Evolutionary conservation across 345 rosid species (phyloP).

Genomic region (Pseudoturritis turrita): DNA sequence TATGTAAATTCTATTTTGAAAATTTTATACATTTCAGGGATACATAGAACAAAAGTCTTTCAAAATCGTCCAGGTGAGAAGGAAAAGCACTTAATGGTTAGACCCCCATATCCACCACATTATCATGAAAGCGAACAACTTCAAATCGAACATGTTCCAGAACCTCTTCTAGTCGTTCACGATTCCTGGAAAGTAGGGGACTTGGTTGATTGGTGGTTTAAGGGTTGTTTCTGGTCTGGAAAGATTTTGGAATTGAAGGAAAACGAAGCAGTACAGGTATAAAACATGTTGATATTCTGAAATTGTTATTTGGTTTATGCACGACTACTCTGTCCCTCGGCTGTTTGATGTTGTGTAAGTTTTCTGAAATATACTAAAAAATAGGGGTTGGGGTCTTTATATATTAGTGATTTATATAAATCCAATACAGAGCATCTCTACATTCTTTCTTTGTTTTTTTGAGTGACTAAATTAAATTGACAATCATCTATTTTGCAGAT

Average conservation of each 20-base stretch:
- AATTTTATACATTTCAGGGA: background rate
- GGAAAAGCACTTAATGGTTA: background rate
- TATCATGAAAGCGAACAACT: background rate
- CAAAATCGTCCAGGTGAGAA: background rate
- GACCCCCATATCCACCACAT: slow-evolving; percentile 18
- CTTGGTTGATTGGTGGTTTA: slow-evolving; percentile 18
- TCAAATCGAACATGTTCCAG: background rate
- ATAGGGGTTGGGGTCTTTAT: too few relatives aligned
- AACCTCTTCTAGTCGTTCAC: slow-evolving; percentile 2
- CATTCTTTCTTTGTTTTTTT: background rate
- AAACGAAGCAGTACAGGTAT: background rate
- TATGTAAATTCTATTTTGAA: background rate
- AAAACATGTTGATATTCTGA: background rate
- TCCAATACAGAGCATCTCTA: too few relatives aligned
- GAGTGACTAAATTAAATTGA: background rate
- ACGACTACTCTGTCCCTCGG: background rate
- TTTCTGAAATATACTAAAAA: too few relatives aligned
- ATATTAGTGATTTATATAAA: too few relatives aligned
- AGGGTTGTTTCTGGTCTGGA: slow-evolving; percentile 11
- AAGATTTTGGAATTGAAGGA: background rate
- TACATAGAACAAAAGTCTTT: slow-evolving; percentile 6
- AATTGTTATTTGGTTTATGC: background rate
- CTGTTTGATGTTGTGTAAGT: too few relatives aligned
- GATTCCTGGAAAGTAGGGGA: slow-evolving; percentile 22
- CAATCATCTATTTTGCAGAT: background rate